Evolutionary conservation across 192 early-diverging fungal species (phyloP).

Genomic region (Dissophora globulifera): DNA sequence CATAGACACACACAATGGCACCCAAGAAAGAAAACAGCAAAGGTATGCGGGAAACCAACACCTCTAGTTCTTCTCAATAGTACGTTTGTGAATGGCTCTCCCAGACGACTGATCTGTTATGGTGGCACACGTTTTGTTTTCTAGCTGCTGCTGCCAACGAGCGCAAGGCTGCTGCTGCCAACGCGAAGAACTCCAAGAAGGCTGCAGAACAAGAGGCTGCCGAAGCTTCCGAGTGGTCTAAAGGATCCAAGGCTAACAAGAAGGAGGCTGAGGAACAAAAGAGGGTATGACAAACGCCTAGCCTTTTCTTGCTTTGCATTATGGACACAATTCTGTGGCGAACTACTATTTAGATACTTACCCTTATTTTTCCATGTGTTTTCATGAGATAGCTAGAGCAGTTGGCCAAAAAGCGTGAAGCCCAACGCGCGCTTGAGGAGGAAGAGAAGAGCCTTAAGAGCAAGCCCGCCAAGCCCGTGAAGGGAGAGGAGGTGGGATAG

Average conservation of each 20-base stretch:
- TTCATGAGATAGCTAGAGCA: constrained; percentile 60
- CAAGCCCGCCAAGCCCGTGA: constrained; percentile 54
- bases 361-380: no score
- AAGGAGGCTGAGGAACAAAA: constrained; percentile 69
- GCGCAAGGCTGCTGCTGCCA: constrained; percentile 74
- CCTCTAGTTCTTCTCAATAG: not conserved
- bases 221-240: constrained; percentile 71
- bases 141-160: constrained; percentile 77
- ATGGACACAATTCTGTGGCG: constrained; percentile 5
- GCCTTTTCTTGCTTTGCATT: not conserved
- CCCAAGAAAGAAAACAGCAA: constrained; percentile 5
- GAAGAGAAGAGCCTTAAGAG: constrained; percentile 67
- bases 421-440: constrained; percentile 61
- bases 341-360: not conserved
- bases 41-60: not conserved
- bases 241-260: constrained; percentile 76
- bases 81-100: not conserved
- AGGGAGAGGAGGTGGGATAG: constrained; percentile 58
- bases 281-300: constrained; percentile 55
- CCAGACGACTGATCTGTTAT: constrained; percentile 6
- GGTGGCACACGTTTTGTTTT: no score
- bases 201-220: constrained; percentile 64
- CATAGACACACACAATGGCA: constrained; percentile 21
- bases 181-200: constrained; percentile 66
- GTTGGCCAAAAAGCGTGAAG: constrained; percentile 64